phyloP scores from a whole-genome alignment of 768 basidiomycete species.

The Trametes cingulata region DNA sequence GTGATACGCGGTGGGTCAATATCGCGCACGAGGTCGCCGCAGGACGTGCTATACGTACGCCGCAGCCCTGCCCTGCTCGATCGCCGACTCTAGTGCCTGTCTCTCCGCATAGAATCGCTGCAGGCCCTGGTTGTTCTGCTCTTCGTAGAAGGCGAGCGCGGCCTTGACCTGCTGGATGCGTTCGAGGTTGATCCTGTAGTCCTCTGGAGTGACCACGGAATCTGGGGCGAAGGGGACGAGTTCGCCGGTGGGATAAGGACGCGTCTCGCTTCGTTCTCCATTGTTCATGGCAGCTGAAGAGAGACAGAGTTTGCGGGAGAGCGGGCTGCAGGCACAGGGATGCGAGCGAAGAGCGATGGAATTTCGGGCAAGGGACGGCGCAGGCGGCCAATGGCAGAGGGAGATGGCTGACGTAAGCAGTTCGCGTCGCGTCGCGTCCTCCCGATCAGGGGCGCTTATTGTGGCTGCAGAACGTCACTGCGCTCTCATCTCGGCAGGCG shows the following conservation, averaged over 20 bases:
- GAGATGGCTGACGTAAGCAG: conserved; percentile 12
- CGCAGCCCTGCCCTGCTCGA: conserved; percentile 48
- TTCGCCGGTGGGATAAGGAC: not conserved
- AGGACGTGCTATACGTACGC: conserved; percentile 35
- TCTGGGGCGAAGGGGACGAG: conserved; percentile 4
- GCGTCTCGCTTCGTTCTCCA: conserved; percentile 5
- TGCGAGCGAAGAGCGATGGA: not conserved
- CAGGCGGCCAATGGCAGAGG: not conserved
- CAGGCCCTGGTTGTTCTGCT: conserved; percentile 44
- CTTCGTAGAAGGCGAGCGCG: conserved; percentile 35
- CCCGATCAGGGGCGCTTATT: not conserved
- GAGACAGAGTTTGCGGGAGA: not conserved
- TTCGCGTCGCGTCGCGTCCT: conserved; percentile 22
- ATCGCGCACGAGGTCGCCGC: not conserved
- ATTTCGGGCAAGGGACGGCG: not conserved
- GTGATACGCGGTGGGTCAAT: no score
- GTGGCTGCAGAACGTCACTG: conserved; percentile 1
- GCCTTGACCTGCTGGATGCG: conserved; percentile 37
- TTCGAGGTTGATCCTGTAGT: conserved; percentile 33
- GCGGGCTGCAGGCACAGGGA: not conserved
- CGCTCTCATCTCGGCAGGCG: not conserved
- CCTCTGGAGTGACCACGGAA: conserved; percentile 26
- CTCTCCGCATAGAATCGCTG: conserved; percentile 34
- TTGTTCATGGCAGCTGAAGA: conserved; percentile 19
- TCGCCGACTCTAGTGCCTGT: conserved; percentile 37